Evolutionary conservation across 345 rosid species (phyloP).

Genomic region (Conringia planisiliqua): DNA sequence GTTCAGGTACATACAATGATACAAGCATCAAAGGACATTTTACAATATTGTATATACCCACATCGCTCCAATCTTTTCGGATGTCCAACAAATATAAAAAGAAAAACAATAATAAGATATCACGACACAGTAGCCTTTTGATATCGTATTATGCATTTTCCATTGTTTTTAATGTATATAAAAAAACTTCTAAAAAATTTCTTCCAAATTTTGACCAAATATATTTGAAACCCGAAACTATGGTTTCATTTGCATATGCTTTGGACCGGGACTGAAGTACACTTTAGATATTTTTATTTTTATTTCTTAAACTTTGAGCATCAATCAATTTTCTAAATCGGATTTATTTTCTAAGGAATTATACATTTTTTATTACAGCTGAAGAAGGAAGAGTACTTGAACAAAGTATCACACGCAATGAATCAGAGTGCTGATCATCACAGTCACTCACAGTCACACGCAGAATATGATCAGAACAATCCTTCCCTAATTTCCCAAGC

Average conservation of each 20-base stretch:
- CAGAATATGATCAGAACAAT: constrained; percentile 29
- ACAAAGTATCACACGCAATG: constrained; percentile 35
- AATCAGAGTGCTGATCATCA: constrained; percentile 30
- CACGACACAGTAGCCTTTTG: not conserved
- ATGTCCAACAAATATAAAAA: not conserved
- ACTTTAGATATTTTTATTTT: not conserved
- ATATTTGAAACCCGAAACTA: not conserved
- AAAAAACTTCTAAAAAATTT: not conserved
- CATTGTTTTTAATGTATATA: not conserved
- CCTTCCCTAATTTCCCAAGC: constrained; percentile 38
- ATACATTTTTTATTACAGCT: constrained; percentile 17
- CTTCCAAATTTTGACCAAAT: not conserved
- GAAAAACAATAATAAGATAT: not conserved
- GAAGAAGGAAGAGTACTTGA: constrained; percentile 41
- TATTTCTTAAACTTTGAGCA: not conserved
- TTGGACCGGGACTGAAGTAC: not conserved
- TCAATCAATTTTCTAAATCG: not conserved
- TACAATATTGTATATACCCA: not conserved
- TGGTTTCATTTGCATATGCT: not conserved
- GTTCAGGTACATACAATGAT: constrained; percentile 24
- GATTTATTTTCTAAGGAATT: not conserved
- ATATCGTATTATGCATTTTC: not conserved
- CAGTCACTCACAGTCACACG: constrained; percentile 13
- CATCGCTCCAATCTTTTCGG: not conserved
- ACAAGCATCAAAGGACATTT: not conserved